A percentile compares a stretch with the other conserved stretches of the same genome.
Conservation (phyloP, 208 protist genomes). For the Porcisia hertigi region DNA sequence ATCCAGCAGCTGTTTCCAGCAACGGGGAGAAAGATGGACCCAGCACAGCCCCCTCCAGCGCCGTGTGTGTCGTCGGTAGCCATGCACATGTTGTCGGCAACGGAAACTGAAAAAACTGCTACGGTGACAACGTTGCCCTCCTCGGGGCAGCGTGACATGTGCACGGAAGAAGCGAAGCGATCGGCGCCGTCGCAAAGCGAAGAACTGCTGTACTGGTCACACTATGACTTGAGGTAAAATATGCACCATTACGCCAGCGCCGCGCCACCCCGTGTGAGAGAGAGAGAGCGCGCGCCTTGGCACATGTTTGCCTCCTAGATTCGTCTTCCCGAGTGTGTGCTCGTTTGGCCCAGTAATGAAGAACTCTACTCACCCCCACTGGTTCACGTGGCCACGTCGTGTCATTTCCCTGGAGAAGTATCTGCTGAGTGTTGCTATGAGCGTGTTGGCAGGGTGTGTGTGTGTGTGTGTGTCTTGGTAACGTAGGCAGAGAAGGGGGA, state of each 20-base stretch:
- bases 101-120: neutral
- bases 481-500: neutral
- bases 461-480: neutral
- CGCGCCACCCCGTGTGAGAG: neutral
- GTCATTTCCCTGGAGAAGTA: neutral
- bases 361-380: neutral
- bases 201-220: neutral
- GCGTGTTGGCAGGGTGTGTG: neutral
- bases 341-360: neutral
- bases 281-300: no score
- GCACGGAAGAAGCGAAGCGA: slow-evolving; percentile 18
- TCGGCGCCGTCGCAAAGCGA: slow-evolving; percentile 11
- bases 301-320: neutral
- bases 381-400: neutral
- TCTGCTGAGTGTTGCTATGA: neutral
- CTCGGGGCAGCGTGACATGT: slow-evolving; percentile 3
- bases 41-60: neutral
- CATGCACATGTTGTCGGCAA: neutral
- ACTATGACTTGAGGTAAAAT: neutral
- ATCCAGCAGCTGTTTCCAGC: neutral
- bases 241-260: neutral
- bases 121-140: neutral
- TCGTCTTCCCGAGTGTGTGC: neutral
- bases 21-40: neutral
- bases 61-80: neutral